Evolutionary conservation across 257 asterid species (phyloP).

Genomic region (Ophiorrhiza pumila): DNA sequence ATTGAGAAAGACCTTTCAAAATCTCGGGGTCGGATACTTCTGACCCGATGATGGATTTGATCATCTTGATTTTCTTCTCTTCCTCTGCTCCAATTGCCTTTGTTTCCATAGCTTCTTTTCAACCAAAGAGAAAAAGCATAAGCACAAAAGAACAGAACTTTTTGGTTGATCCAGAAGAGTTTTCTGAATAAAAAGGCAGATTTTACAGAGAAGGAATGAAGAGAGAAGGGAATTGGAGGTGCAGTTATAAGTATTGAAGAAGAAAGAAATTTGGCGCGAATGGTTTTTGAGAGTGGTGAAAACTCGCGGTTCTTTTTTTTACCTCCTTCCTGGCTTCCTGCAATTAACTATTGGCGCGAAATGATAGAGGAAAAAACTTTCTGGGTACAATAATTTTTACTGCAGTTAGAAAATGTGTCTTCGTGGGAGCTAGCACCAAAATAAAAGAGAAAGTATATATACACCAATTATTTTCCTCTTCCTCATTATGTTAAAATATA

Average conservation of each 20-base stretch:
- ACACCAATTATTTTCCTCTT: too few relatives aligned
- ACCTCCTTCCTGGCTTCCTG: background rate
- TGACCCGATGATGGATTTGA: conserved; percentile 26
- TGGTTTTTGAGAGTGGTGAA: background rate
- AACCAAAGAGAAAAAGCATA: too few relatives aligned
- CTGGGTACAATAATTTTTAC: conserved; percentile 2
- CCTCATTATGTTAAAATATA: too few relatives aligned
- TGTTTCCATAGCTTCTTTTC: conserved; percentile 22
- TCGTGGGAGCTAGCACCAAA: too few relatives aligned
- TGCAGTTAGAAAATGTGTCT: background rate
- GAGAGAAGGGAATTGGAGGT: background rate
- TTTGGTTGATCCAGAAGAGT: background rate
- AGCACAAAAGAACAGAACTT: background rate
- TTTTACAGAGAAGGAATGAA: background rate
- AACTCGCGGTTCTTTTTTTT: conserved; percentile 27
- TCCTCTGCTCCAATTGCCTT: conserved; percentile 19
- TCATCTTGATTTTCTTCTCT: conserved; percentile 29
- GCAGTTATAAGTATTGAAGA: background rate
- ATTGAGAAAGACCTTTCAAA: conserved; percentile 25
- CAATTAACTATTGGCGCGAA: conserved; percentile 25
- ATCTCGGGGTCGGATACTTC: conserved; percentile 28
- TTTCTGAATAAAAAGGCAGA: background rate
- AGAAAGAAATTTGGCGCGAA: conserved; percentile 31
- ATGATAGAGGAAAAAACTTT: background rate
- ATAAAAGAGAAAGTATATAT: too few relatives aligned